These are phyloP conservation scores for Colletotrichum higginsianum DNA, from an alignment of 2,329 filamentous ascomycete species.

Conservation along the genomic window DNA sequence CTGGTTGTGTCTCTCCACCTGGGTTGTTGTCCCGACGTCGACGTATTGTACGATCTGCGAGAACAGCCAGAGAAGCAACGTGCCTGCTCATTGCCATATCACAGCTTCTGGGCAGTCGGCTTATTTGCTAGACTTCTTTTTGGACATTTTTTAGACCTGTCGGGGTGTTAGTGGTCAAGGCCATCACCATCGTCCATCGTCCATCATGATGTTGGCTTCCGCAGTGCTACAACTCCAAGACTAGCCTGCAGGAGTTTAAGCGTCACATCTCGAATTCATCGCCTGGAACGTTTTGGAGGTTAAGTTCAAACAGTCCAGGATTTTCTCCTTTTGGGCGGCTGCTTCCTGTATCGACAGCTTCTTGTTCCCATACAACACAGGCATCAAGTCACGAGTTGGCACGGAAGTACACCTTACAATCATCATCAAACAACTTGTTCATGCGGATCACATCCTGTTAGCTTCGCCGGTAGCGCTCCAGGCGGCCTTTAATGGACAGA, in stretches of 20 bases:
- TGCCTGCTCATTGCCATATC: neutral
- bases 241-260: conserved; percentile 26
- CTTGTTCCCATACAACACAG: conserved; percentile 46
- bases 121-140: neutral
- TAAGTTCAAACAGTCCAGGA: too few species aligned
- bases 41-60: neutral
- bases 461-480: conserved; percentile 31
- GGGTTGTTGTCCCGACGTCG: neutral
- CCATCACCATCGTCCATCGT: neutral
- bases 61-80: neutral
- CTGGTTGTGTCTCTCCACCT: neutral
- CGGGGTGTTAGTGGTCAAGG: neutral
- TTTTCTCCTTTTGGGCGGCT: too few species aligned
- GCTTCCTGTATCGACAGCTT: conserved; percentile 44
- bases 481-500: conserved; percentile 1
- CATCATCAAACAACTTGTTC: neutral
- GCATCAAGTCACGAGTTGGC: neutral
- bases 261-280: conserved; percentile 38
- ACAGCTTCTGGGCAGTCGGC: neutral
- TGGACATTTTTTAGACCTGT: neutral
- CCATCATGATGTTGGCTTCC: conserved; percentile 31
- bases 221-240: conserved; percentile 24
- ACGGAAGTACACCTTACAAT: neutral
- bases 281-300: conserved; percentile 41
- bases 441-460: conserved; percentile 15